phyloP scores from a whole-genome alignment of 1,284 basidiomycete genomes.

The Leccinum pachyderme region DNA sequence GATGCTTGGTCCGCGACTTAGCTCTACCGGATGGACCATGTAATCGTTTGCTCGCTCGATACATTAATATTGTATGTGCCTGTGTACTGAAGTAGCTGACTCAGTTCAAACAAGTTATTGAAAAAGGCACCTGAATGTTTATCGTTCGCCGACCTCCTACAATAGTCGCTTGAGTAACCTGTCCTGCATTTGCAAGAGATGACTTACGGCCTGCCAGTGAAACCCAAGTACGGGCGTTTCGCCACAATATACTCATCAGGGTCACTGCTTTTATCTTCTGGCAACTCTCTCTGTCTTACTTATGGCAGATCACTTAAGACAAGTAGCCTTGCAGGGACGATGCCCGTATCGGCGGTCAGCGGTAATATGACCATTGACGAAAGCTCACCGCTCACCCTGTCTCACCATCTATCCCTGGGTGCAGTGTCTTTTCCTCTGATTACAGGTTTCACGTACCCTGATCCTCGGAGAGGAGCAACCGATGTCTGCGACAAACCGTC shows the following conservation, averaged over 20 bases:
- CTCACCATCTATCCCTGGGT: not conserved
- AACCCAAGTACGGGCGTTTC: not conserved
- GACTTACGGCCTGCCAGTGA: not conserved
- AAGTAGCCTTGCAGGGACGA: not conserved
- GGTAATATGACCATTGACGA: not conserved
- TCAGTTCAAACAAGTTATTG: not conserved
- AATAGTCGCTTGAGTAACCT: not conserved
- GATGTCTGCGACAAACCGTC: not conserved
- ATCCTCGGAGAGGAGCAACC: not conserved
- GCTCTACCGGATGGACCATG: conserved; percentile 1
- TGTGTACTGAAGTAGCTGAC: not conserved
- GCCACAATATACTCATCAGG: not conserved
- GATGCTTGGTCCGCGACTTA: conserved; percentile 3
- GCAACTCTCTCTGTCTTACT: not conserved
- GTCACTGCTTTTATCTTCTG: not conserved
- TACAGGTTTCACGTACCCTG: not conserved
- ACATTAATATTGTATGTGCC: not conserved
- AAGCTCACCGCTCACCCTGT: not conserved
- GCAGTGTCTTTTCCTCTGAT: not conserved
- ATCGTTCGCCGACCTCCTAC: not conserved
- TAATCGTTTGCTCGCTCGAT: conserved; percentile 5
- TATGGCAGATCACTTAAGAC: not conserved
- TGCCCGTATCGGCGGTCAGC: not conserved
- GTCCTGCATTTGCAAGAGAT: not conserved
- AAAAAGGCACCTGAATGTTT: not conserved